These are phyloP conservation scores for Ophiocordyceps camponoti-saundersi DNA, from an alignment of 2,329 filamentous ascomycete genomes.

Conservation along the genomic window DNA sequence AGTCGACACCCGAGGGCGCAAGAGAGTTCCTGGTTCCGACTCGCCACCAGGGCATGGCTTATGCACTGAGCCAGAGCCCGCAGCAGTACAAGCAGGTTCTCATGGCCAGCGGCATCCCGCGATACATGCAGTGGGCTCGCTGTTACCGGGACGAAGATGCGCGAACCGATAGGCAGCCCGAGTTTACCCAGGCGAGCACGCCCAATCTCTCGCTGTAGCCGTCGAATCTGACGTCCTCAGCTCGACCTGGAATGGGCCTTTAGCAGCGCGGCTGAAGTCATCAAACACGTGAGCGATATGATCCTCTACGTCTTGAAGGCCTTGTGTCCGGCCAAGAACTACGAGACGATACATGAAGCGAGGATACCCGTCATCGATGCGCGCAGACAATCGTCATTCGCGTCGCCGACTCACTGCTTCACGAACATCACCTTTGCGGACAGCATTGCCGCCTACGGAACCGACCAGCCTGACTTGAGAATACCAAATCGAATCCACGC, in stretches of 20 bases:
- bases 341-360: conserved; percentile 38
- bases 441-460: conserved; percentile 63
- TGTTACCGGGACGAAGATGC: conserved; percentile 95
- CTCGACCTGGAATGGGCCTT: conserved; percentile 93
- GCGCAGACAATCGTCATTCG: conserved; percentile 2
- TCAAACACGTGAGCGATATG: conserved; percentile 18
- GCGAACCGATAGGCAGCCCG: conserved; percentile 81
- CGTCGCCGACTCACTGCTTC: conserved; percentile 13
- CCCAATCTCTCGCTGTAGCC: neutral
- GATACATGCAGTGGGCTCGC: conserved; percentile 83
- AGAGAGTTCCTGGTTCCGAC: conserved; percentile 90
- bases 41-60: conserved; percentile 56
- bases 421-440: conserved; percentile 19
- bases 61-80: conserved; percentile 87
- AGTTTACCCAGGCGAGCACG: conserved; percentile 66
- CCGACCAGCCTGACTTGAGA: conserved; percentile 82
- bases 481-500: conserved; percentile 48
- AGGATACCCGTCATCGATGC: conserved; percentile 15
- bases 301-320: conserved; percentile 12
- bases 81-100: conserved; percentile 98
- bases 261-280: conserved; percentile 31
- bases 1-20: conserved; percentile 91
- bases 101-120: conserved; percentile 72
- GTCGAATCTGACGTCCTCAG: conserved; percentile 19
- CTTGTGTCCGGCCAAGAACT: conserved; percentile 27